phyloP scores from a whole-genome alignment of 2,329 filamentous ascomycete species.

The Emergomyces pasteurianus region DNA sequence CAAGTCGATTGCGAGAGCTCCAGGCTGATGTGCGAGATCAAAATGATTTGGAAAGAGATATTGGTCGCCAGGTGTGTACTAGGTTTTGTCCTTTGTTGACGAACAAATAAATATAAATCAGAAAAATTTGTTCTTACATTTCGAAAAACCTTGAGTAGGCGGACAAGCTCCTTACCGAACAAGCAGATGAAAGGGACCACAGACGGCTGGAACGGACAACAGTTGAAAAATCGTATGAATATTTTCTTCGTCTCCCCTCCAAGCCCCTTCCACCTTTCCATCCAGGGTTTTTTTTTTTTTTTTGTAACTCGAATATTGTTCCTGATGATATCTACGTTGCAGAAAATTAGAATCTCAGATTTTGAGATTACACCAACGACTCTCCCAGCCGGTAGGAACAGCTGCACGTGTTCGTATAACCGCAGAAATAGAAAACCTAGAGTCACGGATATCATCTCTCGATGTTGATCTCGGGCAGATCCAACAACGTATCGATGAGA shows the following conservation, averaged over 20 bases:
- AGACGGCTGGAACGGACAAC: constrained; percentile 49
- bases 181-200: constrained; percentile 52
- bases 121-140: neutral
- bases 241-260: neutral
- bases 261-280: too few relatives aligned
- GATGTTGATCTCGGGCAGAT: constrained; percentile 70
- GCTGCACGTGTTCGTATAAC: constrained; percentile 35
- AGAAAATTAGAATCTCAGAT: constrained; percentile 56
- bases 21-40: constrained; percentile 68
- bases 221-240: constrained; percentile 34
- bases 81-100: neutral
- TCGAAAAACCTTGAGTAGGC: constrained; percentile 28
- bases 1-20: constrained; percentile 48
- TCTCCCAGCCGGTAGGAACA: constrained; percentile 43
- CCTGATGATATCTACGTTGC: neutral
- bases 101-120: neutral
- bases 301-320: neutral
- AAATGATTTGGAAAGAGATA: constrained; percentile 81
- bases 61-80: constrained; percentile 45
- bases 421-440: constrained; percentile 52
- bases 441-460: constrained; percentile 51
- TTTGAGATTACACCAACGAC: constrained; percentile 44
- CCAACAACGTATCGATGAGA: constrained; percentile 63
- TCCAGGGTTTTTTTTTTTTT: too few relatives aligned
- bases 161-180: constrained; percentile 47